Base-by-base conservation (phyloP, 2,329 filamentous ascomycete genomes). In the Rachicladosporium sp. region DNA sequence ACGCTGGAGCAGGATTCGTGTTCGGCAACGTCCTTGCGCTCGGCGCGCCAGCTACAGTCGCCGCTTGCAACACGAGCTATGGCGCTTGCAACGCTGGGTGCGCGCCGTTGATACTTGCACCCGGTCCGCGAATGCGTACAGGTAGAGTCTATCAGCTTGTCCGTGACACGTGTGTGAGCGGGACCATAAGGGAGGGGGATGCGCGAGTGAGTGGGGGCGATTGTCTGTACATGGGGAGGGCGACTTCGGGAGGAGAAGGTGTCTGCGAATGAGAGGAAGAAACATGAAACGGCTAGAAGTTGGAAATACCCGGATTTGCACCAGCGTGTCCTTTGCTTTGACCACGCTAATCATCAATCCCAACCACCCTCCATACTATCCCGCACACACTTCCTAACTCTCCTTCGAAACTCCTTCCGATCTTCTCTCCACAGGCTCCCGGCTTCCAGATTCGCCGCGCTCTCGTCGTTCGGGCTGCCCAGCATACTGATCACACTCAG, bases 401-500 rank as follows among this genome's bases (percentile, higher is more conserved):
- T 69, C 63, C 74, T 81, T 63, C 85, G 76, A 57, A 94, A 98
- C 37, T 88, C 84, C 44, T 69, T 70, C 40, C 69, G 66, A 54
- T 94, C 84, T 54, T 91, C 85, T 38, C 91, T 75, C 74, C 91
- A 82, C 67, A 95, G 64, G 44, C 82, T 75, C 8, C 89, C 91
- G 3, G 91, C 91, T 66, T 96, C 89, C 21, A 95, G 78, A 58
- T 98, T 96, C 36, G 91, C 91, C 0, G 91, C 86, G 52, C 82
- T 89, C 70, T 96, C 91, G 56, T 93, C 86, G 59, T 98, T 98
- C 36, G 91, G 91, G 55, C 82, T 82, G 47, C 84, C 80, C 48
- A 98, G 78, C 68, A 98, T 80, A 60, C 83, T 91, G 59, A 98
- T 93, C 29, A 93, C 88, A 53, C 79, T 87, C 27, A 98, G 65